Evolutionary conservation across 306 rosid species (phyloP), one percentile per base, ranked within the genome.

Genomic region (Prunus dulcis): DNA sequence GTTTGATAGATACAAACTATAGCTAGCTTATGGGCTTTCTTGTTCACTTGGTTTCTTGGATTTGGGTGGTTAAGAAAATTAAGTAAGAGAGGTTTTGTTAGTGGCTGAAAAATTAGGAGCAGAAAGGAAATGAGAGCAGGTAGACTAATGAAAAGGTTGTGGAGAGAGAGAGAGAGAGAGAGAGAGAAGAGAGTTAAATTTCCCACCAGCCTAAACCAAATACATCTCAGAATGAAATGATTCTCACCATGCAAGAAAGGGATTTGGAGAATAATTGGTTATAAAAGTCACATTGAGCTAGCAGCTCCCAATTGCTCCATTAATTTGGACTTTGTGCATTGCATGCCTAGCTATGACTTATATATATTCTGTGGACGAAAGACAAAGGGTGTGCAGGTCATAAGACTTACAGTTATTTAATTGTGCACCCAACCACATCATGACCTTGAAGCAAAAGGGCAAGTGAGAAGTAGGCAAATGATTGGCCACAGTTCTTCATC

Each of bases 41-140:
- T 50, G 19, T 70, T 58, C 9, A 27, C 41, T 46, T 55, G 34
- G 72, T 66, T 67, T 64, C 19, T 32, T 70, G 73, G 71, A 55
- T 68, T 51, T 66, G 86, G 82, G 88, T 80, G 82, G 68, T 68
- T 56, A 69, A 50, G 61, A 38, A 56, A 9, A 15, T 53, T 5
- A 65, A 69, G 80, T 27, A 61, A 64, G 83, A 63, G 74, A 80
- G 79, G 82, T 77, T 84, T 78, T 72, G 85, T 80, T 86, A 83
- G 85, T 74, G 60, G 52, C 18, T 34, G 71, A 82, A 64, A 25
- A 15, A 76, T 76, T 75, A 81, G 79, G 80, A 78, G 84, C 68
- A 67, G 77, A 78, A 75, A 80, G 76, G 71, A 82, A 63, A 79
- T 67, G 78, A 80, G 90, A 63, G 92, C 82, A 84, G 93, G 89